Conservation (phyloP, 139 green algal genomes). For the Coelastrella sp. region DNA sequence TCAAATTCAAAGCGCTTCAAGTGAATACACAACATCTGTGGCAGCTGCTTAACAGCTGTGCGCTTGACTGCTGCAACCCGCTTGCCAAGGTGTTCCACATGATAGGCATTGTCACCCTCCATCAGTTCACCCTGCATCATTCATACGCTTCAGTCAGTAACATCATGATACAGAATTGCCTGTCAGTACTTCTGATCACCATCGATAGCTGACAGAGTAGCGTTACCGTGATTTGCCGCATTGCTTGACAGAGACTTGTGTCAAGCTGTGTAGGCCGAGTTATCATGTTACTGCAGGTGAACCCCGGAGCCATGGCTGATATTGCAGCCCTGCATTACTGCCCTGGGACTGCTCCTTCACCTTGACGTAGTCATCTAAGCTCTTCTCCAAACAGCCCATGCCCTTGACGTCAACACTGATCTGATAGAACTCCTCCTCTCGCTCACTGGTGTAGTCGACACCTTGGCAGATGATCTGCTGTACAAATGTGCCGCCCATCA, state of each 20-base stretch:
- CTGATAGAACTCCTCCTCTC: conserved; percentile 88
- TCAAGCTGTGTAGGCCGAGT: no score
- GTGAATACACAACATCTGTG: conserved; percentile 83
- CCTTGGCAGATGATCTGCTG: conserved; percentile 79
- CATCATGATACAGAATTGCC: no score
- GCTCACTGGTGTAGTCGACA: conserved; percentile 62
- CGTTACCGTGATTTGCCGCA: no score
- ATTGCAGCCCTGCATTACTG: not conserved
- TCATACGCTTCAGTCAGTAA: no score
- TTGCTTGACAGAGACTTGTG: no score
- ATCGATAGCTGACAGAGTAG: no score
- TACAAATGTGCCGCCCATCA: conserved; percentile 84
- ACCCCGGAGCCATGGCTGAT: not conserved
- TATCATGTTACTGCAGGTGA: no score
- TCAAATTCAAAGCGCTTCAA: conserved; percentile 93
- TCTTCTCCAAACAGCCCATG: conserved; percentile 79
- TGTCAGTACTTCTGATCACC: no score
- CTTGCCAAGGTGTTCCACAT: conserved; percentile 79
- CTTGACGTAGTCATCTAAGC: conserved; percentile 64
- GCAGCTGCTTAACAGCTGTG: conserved; percentile 78
- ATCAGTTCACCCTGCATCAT: conserved; percentile 81
- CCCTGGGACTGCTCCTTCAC: not conserved
- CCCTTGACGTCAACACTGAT: conserved; percentile 75
- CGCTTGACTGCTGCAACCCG: conserved; percentile 87
- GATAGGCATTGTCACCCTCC: conserved; percentile 95